A percentile compares a stretch with the other conserved stretches of the same genome.
phyloP scores from a whole-genome alignment of 495 filamentous ascomycete species.

The Hypoxylon fragiforme region DNA sequence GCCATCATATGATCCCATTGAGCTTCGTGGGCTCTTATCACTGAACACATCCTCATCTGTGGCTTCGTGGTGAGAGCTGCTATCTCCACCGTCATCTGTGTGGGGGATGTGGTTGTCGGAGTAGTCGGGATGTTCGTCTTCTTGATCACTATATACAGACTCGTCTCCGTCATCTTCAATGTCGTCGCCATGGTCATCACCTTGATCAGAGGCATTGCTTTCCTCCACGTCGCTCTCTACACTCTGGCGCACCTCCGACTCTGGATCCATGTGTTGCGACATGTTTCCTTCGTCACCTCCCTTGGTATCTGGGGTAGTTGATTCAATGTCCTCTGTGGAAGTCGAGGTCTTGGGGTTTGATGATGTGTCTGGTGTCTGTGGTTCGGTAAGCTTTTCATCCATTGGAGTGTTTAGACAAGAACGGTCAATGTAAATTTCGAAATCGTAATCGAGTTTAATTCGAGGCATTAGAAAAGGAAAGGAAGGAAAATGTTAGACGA shows the following conservation, averaged over 20 bases:
- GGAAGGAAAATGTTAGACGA: neutral
- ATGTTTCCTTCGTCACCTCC: slow-evolving; percentile 3
- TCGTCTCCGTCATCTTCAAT: slow-evolving; percentile 31
- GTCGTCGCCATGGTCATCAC: slow-evolving; percentile 8
- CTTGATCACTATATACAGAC: slow-evolving; percentile 41
- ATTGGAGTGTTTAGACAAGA: slow-evolving; percentile 45
- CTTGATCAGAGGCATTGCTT: slow-evolving; percentile 1
- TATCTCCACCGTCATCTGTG: slow-evolving; percentile 39
- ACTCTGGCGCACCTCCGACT: slow-evolving; percentile 16
- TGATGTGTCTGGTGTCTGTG: slow-evolving; percentile 16
- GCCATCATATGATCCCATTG: slow-evolving; percentile 46
- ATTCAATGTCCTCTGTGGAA: neutral
- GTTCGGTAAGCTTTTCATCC: slow-evolving; percentile 31
- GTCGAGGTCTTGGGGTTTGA: neutral
- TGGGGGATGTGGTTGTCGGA: slow-evolving; percentile 24
- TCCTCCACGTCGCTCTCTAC: slow-evolving; percentile 17
- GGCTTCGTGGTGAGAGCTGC: slow-evolving; percentile 51
- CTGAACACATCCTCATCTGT: slow-evolving; percentile 61
- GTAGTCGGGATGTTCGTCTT: slow-evolving; percentile 31
- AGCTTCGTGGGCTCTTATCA: slow-evolving; percentile 52
- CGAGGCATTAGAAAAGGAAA: slow-evolving; percentile 25
- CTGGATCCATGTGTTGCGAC: neutral
- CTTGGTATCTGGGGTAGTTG: neutral
- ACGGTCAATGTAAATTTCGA: slow-evolving; percentile 49
- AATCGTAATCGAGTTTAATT: slow-evolving; percentile 31